These are phyloP conservation scores for Colletotrichum sp. DNA, from an alignment of 2,329 filamentous ascomycete species.

Conservation along the genomic window DNA sequence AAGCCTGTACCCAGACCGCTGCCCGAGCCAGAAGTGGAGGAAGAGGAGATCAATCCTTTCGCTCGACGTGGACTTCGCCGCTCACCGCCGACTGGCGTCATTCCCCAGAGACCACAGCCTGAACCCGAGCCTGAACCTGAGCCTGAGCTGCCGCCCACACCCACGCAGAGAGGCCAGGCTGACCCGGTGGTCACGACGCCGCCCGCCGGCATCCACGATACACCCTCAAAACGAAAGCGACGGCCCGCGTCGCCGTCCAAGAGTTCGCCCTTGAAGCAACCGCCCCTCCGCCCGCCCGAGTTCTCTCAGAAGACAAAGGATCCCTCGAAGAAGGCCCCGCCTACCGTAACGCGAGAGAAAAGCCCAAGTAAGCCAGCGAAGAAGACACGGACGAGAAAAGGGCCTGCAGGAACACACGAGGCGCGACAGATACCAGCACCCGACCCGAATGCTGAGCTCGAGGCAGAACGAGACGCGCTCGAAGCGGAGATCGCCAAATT, in stretches of 20 bases:
- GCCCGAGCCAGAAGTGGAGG: conserved; percentile 49
- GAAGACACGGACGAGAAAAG: not conserved
- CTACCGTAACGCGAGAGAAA: not conserved
- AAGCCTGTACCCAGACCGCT: conserved; percentile 52
- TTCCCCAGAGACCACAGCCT: not conserved
- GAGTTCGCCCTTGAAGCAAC: conserved; percentile 56
- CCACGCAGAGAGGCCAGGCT: conserved; percentile 49
- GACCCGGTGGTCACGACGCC: conserved; percentile 61
- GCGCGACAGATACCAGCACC: conserved; percentile 45
- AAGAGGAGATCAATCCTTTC: conserved; percentile 42
- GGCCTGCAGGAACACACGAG: conserved; percentile 30
- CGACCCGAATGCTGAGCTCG: conserved; percentile 54
- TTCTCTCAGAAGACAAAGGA: not conserved
- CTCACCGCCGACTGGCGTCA: conserved; percentile 33
- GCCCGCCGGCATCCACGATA: conserved; percentile 64
- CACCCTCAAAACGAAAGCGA: conserved; percentile 55
- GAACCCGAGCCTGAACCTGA: conserved; percentile 38
- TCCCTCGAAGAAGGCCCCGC: conserved; percentile 21
- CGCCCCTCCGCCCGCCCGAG: conserved; percentile 34
- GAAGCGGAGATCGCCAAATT: conserved; percentile 60
- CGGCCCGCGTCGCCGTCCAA: conserved; percentile 42
- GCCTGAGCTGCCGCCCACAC: conserved; percentile 68
- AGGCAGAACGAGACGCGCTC: conserved; percentile 56
- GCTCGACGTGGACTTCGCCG: conserved; percentile 39
- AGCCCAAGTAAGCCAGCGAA: not conserved